Percentiles rank a stretch among this genome's conserved stretches.
Conservation (phyloP, 805 yeast species). For the Tetrapisispora namnaoensis region DNA sequence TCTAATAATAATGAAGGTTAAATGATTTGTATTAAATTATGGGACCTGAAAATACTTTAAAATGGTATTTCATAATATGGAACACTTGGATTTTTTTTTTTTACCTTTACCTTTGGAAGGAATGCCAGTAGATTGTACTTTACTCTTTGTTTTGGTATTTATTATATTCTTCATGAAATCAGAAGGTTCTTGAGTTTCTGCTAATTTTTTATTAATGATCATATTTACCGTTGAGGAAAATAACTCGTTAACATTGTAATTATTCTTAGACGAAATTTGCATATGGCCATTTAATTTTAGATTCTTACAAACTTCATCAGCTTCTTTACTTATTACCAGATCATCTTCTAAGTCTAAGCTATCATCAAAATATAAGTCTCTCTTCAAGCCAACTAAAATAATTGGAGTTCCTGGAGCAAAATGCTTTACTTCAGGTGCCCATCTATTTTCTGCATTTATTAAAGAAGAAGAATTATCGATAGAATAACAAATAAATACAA, state of each 20-base stretch:
- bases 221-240: neutral
- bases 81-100: neutral
- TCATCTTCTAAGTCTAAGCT: neutral
- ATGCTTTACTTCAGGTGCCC: constrained; percentile 82
- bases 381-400: constrained; percentile 72
- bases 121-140: neutral
- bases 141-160: neutral
- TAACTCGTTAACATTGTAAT: neutral
- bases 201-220: neutral
- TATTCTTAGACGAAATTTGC: constrained; percentile 1
- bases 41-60: neutral
- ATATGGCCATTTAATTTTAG: constrained; percentile 1
- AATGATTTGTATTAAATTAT: too few species aligned
- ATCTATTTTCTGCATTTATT: constrained; percentile 63
- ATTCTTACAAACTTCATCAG: neutral
- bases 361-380: constrained; percentile 38
- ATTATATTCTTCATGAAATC: neutral
- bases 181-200: neutral
- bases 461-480: constrained; percentile 53
- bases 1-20: too few species aligned
- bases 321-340: neutral
- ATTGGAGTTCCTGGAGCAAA: constrained; percentile 64
- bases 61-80: neutral
- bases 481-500: constrained; percentile 67
- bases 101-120: neutral